Base-by-base conservation (phyloP, 2,329 filamentous ascomycete genomes). In the Cladosporium velox region DNA sequence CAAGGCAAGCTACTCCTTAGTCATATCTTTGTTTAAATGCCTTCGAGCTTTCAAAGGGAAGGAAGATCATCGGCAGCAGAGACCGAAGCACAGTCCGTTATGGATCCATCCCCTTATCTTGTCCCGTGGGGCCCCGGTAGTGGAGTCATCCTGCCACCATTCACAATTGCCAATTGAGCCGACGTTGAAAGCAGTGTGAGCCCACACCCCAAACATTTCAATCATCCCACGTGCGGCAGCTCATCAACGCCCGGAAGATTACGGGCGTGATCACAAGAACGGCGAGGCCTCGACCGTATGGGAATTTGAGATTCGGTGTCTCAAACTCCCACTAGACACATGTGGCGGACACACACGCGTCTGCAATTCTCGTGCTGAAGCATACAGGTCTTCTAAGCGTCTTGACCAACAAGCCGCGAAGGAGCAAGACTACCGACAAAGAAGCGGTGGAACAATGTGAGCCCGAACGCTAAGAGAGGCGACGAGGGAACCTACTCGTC, bases 51-150 rank as follows among this genome's bases (percentile, higher is more conserved):
- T 3, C 28, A 6, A 30, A 30, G 28, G 28, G 34, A 47, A 4
- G n/a, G 41, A 12, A 47, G 2, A 44, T n/a, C 2, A 2, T 58
- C 34, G 34, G 12, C 32, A 28, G 55, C 21, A 41, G 2, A 7
- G n/a, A 10, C 5, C 10, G 34, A 58, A 41, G 55, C 34, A 58
- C 34, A 58, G 12, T 28, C 21, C 55, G 18, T 10, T 4, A 18
- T 2, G 30, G 30, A 49, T 24, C n/a, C 21, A 21, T 24, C 6
- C 44, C 21, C 15, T 47, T 24, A 24, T 47, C 12, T 24, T 58
- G n/a, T 58, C 55, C 52, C 52, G 52, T 55, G 52, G 52, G 52
- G 52, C 28, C 52, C 52, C 52, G 32, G 30, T 12, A 54, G 28
- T 6, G 28, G 28, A 30, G 6, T 30, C 28, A 30, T 30, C 28